Evolutionary conservation across 2,329 filamentous ascomycete species (phyloP).

Genomic region (Fusarium sambucinum): DNA sequence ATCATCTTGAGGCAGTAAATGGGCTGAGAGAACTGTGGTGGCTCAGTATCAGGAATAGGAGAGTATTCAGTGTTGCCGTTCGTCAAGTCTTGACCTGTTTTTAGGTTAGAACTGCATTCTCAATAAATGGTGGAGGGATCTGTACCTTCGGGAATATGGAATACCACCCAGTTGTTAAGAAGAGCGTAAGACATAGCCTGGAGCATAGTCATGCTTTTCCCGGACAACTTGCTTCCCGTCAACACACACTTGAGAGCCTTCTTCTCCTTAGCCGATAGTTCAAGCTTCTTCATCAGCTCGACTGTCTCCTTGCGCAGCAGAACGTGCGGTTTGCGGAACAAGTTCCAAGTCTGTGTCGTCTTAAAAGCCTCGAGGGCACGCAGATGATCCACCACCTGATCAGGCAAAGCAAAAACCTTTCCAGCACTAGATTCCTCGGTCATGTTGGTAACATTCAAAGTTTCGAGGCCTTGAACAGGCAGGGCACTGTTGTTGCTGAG

Average conservation of each 20-base stretch:
- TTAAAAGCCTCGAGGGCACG: conserved; percentile 92
- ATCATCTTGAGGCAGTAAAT: conserved; percentile 81
- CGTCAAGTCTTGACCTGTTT: conserved; percentile 78
- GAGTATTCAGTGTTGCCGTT: conserved; percentile 85
- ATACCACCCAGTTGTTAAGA: conserved; percentile 86
- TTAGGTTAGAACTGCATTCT: not conserved
- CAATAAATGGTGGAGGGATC: not conserved
- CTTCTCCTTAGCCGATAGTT: conserved; percentile 64
- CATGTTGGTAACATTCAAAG: conserved; percentile 69
- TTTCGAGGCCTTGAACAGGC: conserved; percentile 75
- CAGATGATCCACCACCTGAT: conserved; percentile 80
- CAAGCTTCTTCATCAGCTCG: conserved; percentile 74
- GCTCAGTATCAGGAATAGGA: conserved; percentile 70
- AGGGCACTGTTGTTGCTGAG: conserved; percentile 95
- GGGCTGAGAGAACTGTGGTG: conserved; percentile 79
- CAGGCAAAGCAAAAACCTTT: conserved; percentile 76
- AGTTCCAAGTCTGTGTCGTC: conserved; percentile 84
- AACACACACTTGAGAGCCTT: conserved; percentile 74
- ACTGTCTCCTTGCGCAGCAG: conserved; percentile 84
- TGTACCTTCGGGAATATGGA: conserved; percentile 89
- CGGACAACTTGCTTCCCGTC: conserved; percentile 78
- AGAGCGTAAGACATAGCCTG: conserved; percentile 87
- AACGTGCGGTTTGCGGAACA: conserved; percentile 85
- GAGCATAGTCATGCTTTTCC: conserved; percentile 88
- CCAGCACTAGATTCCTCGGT: conserved; percentile 68